phyloP scores from a whole-genome alignment of 1,284 basidiomycete species.

The Takashimella koratensis region DNA sequence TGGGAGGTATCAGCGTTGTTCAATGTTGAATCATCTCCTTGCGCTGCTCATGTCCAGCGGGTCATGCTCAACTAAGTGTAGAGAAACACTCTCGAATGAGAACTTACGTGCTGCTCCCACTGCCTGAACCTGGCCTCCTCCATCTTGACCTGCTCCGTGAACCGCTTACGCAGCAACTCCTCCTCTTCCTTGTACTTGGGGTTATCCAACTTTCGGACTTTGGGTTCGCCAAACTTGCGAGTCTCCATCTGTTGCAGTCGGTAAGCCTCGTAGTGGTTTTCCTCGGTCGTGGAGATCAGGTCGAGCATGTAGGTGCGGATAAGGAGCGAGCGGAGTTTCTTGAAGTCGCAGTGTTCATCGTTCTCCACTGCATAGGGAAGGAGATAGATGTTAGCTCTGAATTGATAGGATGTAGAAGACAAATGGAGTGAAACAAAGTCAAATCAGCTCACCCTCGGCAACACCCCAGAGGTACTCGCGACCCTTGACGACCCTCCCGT shows the following conservation, averaged over 20 bases:
- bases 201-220: constrained; percentile 98
- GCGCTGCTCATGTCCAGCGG: constrained; percentile 83
- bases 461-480: constrained; percentile 99
- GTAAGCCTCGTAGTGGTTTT: constrained; percentile 97
- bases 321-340: constrained; percentile 90
- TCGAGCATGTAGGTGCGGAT: constrained; percentile 99
- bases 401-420: no score
- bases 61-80: constrained; percentile 95
- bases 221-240: constrained; percentile 96
- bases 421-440: neutral
- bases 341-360: constrained; percentile 99
- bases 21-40: constrained; percentile 2
- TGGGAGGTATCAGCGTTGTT: constrained; percentile 44
- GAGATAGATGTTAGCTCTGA: no score
- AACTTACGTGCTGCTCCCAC: constrained; percentile 94
- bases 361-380: constrained; percentile 83
- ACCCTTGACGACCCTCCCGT: constrained; percentile 92
- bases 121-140: constrained; percentile 97
- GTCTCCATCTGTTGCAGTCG: constrained; percentile 99
- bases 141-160: constrained; percentile 99
- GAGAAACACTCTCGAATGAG: constrained; percentile 7
- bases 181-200: constrained; percentile 99
- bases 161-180: constrained; percentile 90
- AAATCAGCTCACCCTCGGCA: constrained; percentile 69
- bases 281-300: constrained; percentile 92